phyloP scores from a whole-genome alignment of 1,284 basidiomycete species.

The Rhodotorula sp. region DNA sequence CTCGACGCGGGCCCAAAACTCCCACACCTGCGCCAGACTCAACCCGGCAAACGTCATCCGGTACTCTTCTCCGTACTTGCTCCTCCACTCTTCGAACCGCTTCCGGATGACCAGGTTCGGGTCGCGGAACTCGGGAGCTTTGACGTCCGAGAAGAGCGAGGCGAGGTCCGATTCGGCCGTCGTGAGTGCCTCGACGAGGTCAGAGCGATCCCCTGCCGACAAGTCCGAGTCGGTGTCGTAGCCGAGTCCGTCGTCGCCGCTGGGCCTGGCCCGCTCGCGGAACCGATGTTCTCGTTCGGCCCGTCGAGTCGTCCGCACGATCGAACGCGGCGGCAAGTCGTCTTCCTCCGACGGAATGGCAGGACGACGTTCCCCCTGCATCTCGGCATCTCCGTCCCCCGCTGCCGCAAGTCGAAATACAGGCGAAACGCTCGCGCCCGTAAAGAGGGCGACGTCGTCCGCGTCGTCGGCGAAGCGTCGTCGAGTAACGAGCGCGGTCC shows the following conservation, averaged over 20 bases:
- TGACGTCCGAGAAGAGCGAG: slow-evolving; percentile 72
- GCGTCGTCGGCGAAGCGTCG: slow-evolving; percentile 71
- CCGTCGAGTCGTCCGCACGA: slow-evolving; percentile 47
- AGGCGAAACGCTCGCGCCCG: slow-evolving; percentile 56
- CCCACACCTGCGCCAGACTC: slow-evolving; percentile 87
- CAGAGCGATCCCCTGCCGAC: slow-evolving; percentile 62
- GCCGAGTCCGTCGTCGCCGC: slow-evolving; percentile 67
- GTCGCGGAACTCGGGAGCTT: slow-evolving; percentile 77
- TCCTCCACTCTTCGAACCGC: slow-evolving; percentile 78
- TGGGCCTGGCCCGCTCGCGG: slow-evolving; percentile 43
- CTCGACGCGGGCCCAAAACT: slow-evolving; percentile 89
- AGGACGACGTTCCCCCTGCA: slow-evolving; percentile 9
- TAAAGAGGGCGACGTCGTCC: slow-evolving; percentile 75
- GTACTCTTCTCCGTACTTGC: slow-evolving; percentile 76
- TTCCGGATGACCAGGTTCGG: slow-evolving; percentile 68
- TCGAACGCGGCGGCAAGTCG: slow-evolving; percentile 27
- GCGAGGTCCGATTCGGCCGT: slow-evolving; percentile 59
- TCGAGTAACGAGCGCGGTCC: slow-evolving; percentile 64
- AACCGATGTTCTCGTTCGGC: slow-evolving; percentile 58
- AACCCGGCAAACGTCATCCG: slow-evolving; percentile 84
- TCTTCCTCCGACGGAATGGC: slow-evolving; percentile 1
- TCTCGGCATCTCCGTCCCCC: background rate
- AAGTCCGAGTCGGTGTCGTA: slow-evolving; percentile 72
- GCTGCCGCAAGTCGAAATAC: background rate
- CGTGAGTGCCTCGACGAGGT: slow-evolving; percentile 66